A percentile compares a stretch with the other conserved stretches of the same genome.
Evolutionary conservation across 2,329 filamentous ascomycete genomes (phyloP).

Genomic region (Mycocentrospora acerina): DNA sequence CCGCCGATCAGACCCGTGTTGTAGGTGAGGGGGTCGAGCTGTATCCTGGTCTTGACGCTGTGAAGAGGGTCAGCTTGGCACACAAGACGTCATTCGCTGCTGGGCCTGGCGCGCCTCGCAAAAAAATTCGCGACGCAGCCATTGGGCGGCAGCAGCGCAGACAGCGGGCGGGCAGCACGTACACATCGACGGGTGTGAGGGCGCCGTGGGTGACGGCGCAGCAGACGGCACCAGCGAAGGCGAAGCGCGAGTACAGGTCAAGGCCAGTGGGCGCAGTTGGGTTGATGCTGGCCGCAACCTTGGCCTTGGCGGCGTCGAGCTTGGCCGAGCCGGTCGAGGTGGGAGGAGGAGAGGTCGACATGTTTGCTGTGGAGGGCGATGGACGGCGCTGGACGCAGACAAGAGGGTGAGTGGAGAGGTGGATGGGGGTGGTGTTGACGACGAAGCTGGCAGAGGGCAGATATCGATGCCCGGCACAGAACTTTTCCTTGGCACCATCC

Average conservation of each 20-base stretch:
- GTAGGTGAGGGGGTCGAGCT: constrained; percentile 87
- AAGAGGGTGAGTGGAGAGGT: constrained; percentile 31
- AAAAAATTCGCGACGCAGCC: constrained; percentile 18
- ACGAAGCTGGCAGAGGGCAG: neutral
- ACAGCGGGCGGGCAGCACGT: constrained; percentile 54
- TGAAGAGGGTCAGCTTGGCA: constrained; percentile 24
- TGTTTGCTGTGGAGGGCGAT: constrained; percentile 19
- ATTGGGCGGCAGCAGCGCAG: constrained; percentile 23
- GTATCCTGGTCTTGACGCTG: constrained; percentile 94
- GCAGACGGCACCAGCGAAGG: constrained; percentile 95
- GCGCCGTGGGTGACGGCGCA: constrained; percentile 97
- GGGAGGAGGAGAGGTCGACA: constrained; percentile 44
- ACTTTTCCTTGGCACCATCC: no score
- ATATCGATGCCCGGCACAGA: neutral
- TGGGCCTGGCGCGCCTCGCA: constrained; percentile 11
- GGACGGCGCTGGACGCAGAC: constrained; percentile 13
- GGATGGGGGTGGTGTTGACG: constrained; percentile 16
- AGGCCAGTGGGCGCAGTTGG: constrained; percentile 62
- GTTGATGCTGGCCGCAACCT: constrained; percentile 44
- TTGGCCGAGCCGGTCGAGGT: constrained; percentile 54
- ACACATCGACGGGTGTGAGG: constrained; percentile 99
- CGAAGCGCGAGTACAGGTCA: constrained; percentile 90
- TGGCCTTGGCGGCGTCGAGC: constrained; percentile 55
- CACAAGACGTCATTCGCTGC: constrained; percentile 15
- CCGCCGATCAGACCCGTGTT: constrained; percentile 84